Percentiles rank a stretch among this genome's conserved stretches.
Evolutionary conservation across 1,139 yeast species (phyloP).

Genomic region (Diutina mesorugosa): DNA sequence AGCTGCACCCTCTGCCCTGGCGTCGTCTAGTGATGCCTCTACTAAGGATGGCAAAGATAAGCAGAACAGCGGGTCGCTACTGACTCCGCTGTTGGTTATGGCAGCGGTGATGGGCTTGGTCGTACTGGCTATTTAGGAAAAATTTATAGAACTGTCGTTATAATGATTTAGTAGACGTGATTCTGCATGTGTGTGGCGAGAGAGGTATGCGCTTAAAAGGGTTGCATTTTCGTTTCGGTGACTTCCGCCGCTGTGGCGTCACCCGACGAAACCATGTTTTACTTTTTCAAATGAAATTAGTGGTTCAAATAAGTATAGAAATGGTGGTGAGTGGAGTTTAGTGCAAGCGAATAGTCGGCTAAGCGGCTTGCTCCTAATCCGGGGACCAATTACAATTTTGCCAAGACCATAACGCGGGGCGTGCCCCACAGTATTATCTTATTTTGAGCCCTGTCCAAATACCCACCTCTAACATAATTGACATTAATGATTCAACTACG

Average conservation of each 20-base stretch:
- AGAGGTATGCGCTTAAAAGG: background rate
- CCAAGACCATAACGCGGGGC: no score
- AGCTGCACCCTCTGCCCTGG: background rate
- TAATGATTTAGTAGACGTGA: no score
- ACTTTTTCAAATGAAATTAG: no score
- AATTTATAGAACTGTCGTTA: background rate
- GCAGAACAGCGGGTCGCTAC: background rate
- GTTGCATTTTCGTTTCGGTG: background rate
- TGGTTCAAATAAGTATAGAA: background rate
- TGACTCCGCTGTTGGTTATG: background rate
- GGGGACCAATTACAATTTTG: no score
- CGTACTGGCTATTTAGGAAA: background rate
- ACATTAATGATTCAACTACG: no score
- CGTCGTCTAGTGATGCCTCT: background rate
- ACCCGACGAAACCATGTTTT: no score
- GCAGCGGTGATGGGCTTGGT: background rate
- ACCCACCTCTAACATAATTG: no score
- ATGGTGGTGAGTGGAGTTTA: background rate
- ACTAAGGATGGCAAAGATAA: background rate
- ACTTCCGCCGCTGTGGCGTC: background rate
- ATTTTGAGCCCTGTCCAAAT: no score
- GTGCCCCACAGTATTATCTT: no score
- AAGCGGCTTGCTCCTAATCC: no score
- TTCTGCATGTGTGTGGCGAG: no score
- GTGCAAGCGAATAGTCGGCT: no score